A percentile compares a stretch with the other conserved stretches of the same genome.
Conservation (phyloP, 1,284 basidiomycete species). For the Papiliotrema terrestris region DNA sequence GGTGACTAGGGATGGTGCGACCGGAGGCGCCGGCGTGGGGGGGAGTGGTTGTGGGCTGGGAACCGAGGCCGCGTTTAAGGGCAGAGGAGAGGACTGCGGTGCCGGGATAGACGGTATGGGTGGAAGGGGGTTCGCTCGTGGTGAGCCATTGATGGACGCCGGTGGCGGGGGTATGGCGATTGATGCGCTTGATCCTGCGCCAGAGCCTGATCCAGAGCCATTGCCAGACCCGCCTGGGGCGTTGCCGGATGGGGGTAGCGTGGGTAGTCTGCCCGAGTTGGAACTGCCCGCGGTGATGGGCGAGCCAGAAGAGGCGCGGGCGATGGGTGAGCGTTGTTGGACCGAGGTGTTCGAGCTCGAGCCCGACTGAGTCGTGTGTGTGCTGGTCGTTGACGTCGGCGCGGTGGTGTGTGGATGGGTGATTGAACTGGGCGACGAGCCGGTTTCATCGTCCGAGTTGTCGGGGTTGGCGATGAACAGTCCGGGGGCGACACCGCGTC, state of each 20-base stretch:
- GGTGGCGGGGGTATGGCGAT: background rate
- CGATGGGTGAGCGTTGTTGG: background rate
- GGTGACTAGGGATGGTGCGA: constrained; percentile 21
- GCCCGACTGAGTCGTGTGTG: no score
- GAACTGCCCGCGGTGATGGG: background rate
- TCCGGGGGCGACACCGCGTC: constrained; percentile 23
- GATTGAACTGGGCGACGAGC: constrained; percentile 8
- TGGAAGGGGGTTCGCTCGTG: constrained; percentile 1
- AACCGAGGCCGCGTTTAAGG: constrained; percentile 7
- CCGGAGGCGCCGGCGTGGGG: constrained; percentile 3
- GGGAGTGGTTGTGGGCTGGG: constrained; percentile 13
- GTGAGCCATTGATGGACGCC: background rate
- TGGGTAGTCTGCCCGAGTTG: background rate
- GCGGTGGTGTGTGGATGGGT: background rate
- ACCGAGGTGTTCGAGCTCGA: no score
- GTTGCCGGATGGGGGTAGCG: no score
- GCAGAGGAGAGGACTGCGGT: constrained; percentile 28
- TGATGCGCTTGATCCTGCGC: background rate
- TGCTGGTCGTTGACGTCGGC: no score
- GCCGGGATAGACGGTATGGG: constrained; percentile 27
- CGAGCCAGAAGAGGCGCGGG: background rate
- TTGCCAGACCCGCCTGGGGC: no score
- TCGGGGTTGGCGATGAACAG: constrained; percentile 44
- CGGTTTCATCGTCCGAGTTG: constrained; percentile 38
- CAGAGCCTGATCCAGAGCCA: background rate